Percentiles rank a stretch among this genome's conserved stretches.
These are phyloP conservation scores for Trifolium dubium DNA, from an alignment of 306 rosid species.

Conservation along the genomic window DNA sequence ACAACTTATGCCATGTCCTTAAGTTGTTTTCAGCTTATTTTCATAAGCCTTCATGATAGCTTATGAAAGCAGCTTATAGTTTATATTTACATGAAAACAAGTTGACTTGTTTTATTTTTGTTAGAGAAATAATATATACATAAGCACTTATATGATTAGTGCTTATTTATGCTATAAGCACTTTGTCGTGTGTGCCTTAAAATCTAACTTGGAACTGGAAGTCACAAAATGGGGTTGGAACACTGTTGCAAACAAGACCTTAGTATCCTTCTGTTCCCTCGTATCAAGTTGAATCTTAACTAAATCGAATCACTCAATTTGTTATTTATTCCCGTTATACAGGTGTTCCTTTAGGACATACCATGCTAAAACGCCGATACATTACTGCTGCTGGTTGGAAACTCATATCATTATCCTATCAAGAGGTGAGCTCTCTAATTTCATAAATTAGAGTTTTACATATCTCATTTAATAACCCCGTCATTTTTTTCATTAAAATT, in stretches of 20 bases:
- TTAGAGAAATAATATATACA: neutral
- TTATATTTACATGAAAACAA: too few relatives aligned
- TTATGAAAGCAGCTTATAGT: neutral
- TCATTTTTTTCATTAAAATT: neutral
- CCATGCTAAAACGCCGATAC: constrained; percentile 78
- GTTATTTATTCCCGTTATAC: constrained; percentile 39
- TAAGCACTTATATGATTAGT: neutral
- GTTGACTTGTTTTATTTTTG: neutral
- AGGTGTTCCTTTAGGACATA: constrained; percentile 90
- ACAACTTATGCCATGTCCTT: neutral
- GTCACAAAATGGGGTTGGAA: too few relatives aligned
- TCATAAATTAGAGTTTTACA: constrained; percentile 5
- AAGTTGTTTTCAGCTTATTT: neutral
- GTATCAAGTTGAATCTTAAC: constrained; percentile 17
- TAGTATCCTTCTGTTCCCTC: constrained; percentile 24
- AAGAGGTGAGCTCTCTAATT: constrained; percentile 62
- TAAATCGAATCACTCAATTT: constrained; percentile 6
- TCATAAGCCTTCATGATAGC: neutral
- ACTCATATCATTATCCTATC: constrained; percentile 66
- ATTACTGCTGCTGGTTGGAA: constrained; percentile 88
- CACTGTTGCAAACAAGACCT: neutral
- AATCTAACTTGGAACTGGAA: too few relatives aligned
- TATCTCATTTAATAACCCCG: neutral
- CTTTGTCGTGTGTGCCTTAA: too few relatives aligned
- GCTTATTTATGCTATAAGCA: neutral